phyloP scores from a whole-genome alignment of 768 basidiomycete species.

The Suillus americanus region DNA sequence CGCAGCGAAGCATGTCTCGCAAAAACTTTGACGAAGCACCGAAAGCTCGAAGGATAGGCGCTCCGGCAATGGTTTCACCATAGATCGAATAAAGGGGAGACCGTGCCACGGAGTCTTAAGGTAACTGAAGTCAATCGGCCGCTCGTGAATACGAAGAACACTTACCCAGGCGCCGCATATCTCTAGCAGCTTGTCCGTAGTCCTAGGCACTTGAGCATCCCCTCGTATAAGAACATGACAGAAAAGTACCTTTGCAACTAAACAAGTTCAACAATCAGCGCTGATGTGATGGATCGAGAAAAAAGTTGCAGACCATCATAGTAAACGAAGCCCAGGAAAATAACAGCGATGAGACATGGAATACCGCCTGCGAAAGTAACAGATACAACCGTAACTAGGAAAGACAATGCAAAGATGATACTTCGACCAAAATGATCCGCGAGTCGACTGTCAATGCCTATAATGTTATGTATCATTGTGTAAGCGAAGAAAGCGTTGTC shows the following conservation, averaged over 20 bases:
- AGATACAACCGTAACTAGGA: slow-evolving; percentile 67
- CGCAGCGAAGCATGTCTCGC: slow-evolving; percentile 78
- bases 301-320: slow-evolving; percentile 55
- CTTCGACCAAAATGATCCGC: slow-evolving; percentile 87
- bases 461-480: slow-evolving; percentile 15
- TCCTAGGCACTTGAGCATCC: slow-evolving; percentile 19
- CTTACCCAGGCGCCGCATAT: slow-evolving; percentile 77
- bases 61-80: slow-evolving; percentile 50
- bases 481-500: not conserved
- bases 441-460: slow-evolving; percentile 79
- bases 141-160: not conserved
- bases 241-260: slow-evolving; percentile 37
- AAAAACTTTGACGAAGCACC: slow-evolving; percentile 87
- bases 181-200: slow-evolving; percentile 84
- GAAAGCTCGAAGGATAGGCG: slow-evolving; percentile 71
- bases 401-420: slow-evolving; percentile 67
- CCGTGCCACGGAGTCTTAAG: slow-evolving; percentile 45
- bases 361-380: slow-evolving; percentile 78
- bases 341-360: slow-evolving; percentile 65
- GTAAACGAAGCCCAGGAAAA: slow-evolving; percentile 61
- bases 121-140: not conserved
- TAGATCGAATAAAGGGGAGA: slow-evolving; percentile 49
- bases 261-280: slow-evolving; percentile 10
- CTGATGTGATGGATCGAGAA: not conserved
- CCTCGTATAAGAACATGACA: slow-evolving; percentile 13